A percentile compares a stretch with the other conserved stretches of the same genome.
phyloP scores from a whole-genome alignment of 768 basidiomycete genomes.

The Pisolithus tinctorius region DNA sequence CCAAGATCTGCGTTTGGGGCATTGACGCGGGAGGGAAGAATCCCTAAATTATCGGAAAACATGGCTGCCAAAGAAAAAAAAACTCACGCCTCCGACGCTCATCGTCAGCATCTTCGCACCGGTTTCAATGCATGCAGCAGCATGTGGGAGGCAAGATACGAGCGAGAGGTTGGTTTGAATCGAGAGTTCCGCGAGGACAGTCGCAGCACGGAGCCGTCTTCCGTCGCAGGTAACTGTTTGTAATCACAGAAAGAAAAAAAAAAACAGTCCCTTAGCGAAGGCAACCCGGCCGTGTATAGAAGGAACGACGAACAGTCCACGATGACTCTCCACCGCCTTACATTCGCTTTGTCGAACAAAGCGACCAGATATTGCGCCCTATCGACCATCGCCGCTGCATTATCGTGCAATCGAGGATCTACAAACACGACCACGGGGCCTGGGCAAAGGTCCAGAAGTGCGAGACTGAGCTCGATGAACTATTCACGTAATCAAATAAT shows the following conservation, averaged over 20 bases:
- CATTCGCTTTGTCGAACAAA: constrained; percentile 35
- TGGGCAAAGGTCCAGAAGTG: constrained; percentile 35
- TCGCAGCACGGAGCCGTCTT: constrained; percentile 46
- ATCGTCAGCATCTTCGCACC: constrained; percentile 43
- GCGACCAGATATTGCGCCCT: constrained; percentile 36
- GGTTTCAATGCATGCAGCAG: constrained; percentile 48
- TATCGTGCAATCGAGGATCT: constrained; percentile 39
- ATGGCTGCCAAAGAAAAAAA: neutral
- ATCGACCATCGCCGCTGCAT: constrained; percentile 33
- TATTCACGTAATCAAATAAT: constrained; percentile 13
- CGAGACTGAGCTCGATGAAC: constrained; percentile 46
- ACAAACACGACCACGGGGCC: constrained; percentile 48
- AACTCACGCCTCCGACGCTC: constrained; percentile 42
- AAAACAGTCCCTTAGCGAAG: neutral
- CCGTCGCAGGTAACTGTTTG: constrained; percentile 51
- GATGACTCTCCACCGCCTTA: constrained; percentile 35
- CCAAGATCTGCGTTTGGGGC: constrained; percentile 29
- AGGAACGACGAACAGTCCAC: constrained; percentile 39
- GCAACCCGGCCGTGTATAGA: neutral
- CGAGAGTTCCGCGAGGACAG: constrained; percentile 30
- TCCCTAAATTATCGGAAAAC: neutral
- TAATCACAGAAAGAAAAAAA: neutral
- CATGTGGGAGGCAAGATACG: constrained; percentile 51
- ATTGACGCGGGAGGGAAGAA: neutral
- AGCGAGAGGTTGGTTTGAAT: constrained; percentile 46